Conservation (phyloP, 73 alveolate species). For the Tetrahymena elliotti region DNA sequence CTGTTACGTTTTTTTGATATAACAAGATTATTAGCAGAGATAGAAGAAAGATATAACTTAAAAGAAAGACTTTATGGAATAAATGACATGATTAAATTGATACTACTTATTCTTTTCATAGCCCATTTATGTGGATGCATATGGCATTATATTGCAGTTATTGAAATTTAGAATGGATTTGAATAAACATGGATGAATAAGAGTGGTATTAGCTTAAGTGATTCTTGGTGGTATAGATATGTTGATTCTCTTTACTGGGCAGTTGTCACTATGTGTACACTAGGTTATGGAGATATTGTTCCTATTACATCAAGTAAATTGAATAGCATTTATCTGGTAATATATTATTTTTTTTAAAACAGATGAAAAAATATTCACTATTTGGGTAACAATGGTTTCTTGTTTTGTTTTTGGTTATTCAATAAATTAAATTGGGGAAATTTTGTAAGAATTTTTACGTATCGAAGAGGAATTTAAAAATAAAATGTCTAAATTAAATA, state of each 20-base stretch:
- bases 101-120: background rate
- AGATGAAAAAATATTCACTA: background rate
- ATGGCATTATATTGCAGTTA: background rate
- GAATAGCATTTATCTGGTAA: background rate
- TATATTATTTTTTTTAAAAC: background rate
- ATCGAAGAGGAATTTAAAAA: background rate
- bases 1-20: background rate
- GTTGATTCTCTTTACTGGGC: background rate
- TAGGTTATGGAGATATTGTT: background rate
- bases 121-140: background rate
- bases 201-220: background rate
- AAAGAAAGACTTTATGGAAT: background rate
- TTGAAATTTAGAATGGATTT: background rate
- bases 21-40: background rate
- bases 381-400: background rate
- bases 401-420: background rate
- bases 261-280: background rate
- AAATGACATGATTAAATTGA: background rate
- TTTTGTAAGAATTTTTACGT: background rate
- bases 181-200: background rate
- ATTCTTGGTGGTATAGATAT: background rate
- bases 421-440: background rate
- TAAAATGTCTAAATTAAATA: background rate
- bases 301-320: background rate
- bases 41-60: background rate